Percentiles rank a stretch among this genome's conserved stretches.
Evolutionary conservation across 1,284 basidiomycete genomes (phyloP).

Genomic region (Moniliella sp.): DNA sequence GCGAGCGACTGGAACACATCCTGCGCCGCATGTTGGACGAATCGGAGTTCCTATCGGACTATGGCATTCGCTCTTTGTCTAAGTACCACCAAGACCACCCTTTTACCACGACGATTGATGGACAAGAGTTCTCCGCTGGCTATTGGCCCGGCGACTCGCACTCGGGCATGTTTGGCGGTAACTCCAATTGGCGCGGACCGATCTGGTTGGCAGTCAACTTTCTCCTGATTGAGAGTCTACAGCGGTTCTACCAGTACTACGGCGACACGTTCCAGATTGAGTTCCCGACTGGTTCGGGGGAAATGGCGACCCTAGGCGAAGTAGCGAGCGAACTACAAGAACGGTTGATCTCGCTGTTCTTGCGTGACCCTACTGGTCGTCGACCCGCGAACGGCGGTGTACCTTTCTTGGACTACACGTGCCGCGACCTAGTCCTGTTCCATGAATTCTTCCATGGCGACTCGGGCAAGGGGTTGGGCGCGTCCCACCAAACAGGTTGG

Average conservation of each 20-base stretch:
- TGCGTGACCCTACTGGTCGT: constrained; percentile 44
- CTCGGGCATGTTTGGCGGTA: constrained; percentile 95
- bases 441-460: constrained; percentile 96
- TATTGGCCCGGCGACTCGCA: constrained; percentile 96
- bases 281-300: constrained; percentile 81
- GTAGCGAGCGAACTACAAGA: constrained; percentile 89
- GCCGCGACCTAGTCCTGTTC: constrained; percentile 89
- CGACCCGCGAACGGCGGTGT: neutral
- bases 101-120: constrained; percentile 80
- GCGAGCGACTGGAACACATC: constrained; percentile 67
- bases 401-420: constrained; percentile 48
- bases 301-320: constrained; percentile 71
- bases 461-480: constrained; percentile 57
- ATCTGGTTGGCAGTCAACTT: constrained; percentile 82
- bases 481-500: constrained; percentile 94
- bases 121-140: constrained; percentile 70
- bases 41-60: constrained; percentile 69
- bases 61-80: constrained; percentile 68
- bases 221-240: constrained; percentile 62
- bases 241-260: constrained; percentile 55
- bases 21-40: constrained; percentile 79
- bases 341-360: constrained; percentile 85
- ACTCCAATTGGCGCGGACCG: constrained; percentile 69
- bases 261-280: constrained; percentile 44
- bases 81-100: constrained; percentile 73